Base-by-base conservation (phyloP, 805 yeast genomes). In the Hanseniaspora opuntiae region DNA sequence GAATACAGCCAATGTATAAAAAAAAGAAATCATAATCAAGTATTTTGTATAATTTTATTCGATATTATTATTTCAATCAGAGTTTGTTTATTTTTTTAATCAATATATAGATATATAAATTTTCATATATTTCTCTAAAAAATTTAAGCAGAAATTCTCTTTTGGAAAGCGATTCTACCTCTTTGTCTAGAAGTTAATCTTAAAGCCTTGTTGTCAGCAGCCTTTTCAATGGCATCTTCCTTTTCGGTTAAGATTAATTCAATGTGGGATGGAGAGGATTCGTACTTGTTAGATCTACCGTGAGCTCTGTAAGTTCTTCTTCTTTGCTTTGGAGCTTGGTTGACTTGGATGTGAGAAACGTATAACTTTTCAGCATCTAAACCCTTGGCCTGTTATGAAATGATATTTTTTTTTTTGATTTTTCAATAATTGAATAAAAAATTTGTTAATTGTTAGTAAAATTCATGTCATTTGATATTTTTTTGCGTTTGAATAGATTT, bases 241-340 rank as follows among this genome's bases (percentile, higher is more conserved):
- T 82, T 86, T 82, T 93, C 98, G 70, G 96, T 84, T 68, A 93
- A 79, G 71, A 87, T 82, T 71, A 93, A 79, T 82, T 93, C 98
- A 74, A 93, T 90, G 86, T 93, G 99, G 70, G 94, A 89, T 73
- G 98, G 98, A 68, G 89, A 79, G 59, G 97, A 86, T 80, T 88
- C 94, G 93, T 88, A 93, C 69, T 96, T 95, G 79, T 90, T 93
- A 74, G 88, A 86, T 84, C 98, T 93, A 86, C 99, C 99, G 84
- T 90, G 97, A 69, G 99, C 99, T 84, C 99, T 89, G 96, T 79
- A 93, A 71, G 98, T 93, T 81, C 99, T 88, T 82, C 99, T 90
- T 83, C 97, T 93, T 80, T 87, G 95, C 79, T 88, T 88, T 78
- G 99, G 98, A 70, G 98, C 98, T 75, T 88, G 96, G 95, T 93